These are phyloP conservation scores for Phytophthora sansomeana DNA, from an alignment of 352 stramenopile genomes.

Conservation along the genomic window DNA sequence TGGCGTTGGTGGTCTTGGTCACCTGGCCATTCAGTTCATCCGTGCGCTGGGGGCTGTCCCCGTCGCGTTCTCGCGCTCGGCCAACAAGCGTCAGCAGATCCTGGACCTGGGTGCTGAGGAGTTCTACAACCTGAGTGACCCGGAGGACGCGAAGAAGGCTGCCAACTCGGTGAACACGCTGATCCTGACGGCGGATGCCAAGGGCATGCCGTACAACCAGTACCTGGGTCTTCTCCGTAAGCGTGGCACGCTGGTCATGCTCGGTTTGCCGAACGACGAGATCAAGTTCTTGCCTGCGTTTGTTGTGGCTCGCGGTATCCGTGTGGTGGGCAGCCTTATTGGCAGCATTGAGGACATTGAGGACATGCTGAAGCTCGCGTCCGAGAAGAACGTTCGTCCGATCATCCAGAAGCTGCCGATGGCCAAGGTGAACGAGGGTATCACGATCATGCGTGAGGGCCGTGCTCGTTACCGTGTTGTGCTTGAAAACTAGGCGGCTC, in stretches of 20 bases:
- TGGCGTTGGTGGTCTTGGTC: slow-evolving; percentile 85
- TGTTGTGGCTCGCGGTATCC: slow-evolving; percentile 55
- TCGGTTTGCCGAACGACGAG: slow-evolving; percentile 71
- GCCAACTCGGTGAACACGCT: slow-evolving; percentile 66
- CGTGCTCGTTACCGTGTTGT: slow-evolving; percentile 59
- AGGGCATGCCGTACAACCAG: slow-evolving; percentile 55
- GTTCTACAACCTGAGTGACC: slow-evolving; percentile 60
- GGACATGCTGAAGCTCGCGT: slow-evolving; percentile 89
- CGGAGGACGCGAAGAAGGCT: slow-evolving; percentile 47
- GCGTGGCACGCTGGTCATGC: slow-evolving; percentile 69
- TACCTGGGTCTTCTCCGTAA: slow-evolving; percentile 68
- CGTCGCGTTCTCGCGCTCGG: slow-evolving; percentile 65
- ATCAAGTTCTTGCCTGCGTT: slow-evolving; percentile 66
- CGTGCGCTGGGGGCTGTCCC: slow-evolving; percentile 62
- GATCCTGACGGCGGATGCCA: slow-evolving; percentile 74
- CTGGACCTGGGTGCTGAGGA: slow-evolving; percentile 73
- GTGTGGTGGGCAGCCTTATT: slow-evolving; percentile 82
- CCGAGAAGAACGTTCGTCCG: slow-evolving; percentile 62
- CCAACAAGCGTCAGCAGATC: slow-evolving; percentile 79
- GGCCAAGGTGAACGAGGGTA: slow-evolving; percentile 51
- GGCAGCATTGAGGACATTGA: slow-evolving; percentile 85
- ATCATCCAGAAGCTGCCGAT: slow-evolving; percentile 62
- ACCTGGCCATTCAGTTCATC: slow-evolving; percentile 88
- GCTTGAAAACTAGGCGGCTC: slow-evolving; percentile 39
- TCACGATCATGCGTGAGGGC: slow-evolving; percentile 47